phyloP scores from a whole-genome alignment of 1,284 basidiomycete genomes.

The Entoloma clypeatum region DNA sequence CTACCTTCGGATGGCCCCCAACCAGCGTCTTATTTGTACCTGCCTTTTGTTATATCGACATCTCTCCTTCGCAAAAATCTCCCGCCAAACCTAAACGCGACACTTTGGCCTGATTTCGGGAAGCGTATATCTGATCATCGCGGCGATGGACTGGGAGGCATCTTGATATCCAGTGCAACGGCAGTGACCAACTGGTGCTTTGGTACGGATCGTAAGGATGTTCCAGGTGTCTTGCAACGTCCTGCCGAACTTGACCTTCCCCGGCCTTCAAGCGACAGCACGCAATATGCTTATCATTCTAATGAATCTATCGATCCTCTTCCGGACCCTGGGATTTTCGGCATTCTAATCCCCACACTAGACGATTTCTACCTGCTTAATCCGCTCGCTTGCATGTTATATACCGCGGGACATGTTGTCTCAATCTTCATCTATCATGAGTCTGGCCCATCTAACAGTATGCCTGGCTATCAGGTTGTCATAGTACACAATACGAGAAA shows the following conservation, averaged over 20 bases:
- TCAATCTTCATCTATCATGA: conserved; percentile 33
- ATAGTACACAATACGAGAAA: too few relatives aligned
- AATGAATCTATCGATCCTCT: conserved; percentile 6
- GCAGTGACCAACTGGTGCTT: conserved; percentile 23
- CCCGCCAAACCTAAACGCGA: conserved; percentile 9
- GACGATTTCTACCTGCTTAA: conserved; percentile 40
- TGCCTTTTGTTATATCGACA: conserved; percentile 51
- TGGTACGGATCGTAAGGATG: too few relatives aligned
- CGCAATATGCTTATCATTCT: neutral
- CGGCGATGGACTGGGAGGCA: conserved; percentile 28
- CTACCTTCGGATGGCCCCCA: conserved; percentile 26
- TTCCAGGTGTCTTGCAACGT: too few relatives aligned
- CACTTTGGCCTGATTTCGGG: conserved; percentile 45
- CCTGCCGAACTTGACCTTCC: neutral
- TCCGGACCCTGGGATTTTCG: conserved; percentile 21
- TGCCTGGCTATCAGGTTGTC: conserved; percentile 8
- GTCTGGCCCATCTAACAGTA: conserved; percentile 5
- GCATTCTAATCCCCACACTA: conserved; percentile 34
- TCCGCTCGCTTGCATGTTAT: conserved; percentile 44
- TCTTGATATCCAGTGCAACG: conserved; percentile 22
- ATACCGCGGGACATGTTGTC: conserved; percentile 32
- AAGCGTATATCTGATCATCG: conserved; percentile 26
- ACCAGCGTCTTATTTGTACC: conserved; percentile 46
- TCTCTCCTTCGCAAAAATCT: conserved; percentile 24
- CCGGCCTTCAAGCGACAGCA: neutral